phyloP scores from a whole-genome alignment of 305 asterid species.

The Solanum hybrid region DNA sequence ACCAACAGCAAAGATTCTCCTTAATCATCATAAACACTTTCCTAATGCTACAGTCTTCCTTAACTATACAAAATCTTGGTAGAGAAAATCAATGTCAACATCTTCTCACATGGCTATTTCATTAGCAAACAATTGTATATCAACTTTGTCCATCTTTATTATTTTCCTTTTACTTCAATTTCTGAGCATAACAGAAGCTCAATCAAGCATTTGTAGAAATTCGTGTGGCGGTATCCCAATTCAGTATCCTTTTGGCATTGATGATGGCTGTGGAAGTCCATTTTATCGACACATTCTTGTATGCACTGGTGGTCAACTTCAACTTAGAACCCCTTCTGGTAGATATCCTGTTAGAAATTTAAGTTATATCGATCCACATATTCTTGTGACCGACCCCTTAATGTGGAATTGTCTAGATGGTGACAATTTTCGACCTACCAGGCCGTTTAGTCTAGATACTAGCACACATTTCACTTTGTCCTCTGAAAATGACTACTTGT shows the following conservation, averaged over 20 bases:
- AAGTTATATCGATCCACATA: slow-evolving; percentile 71
- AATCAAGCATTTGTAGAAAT: slow-evolving; percentile 45
- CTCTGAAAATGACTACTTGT: slow-evolving; percentile 61
- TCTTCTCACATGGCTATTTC: not conserved
- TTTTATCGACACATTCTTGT: slow-evolving; percentile 49
- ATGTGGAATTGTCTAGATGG: slow-evolving; percentile 80
- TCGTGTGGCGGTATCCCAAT: slow-evolving; percentile 69
- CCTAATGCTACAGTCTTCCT: not conserved
- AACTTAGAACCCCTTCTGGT: slow-evolving; percentile 78
- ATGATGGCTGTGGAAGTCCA: slow-evolving; percentile 91
- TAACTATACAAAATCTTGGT: slow-evolving; percentile 6
- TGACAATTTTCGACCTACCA: slow-evolving; percentile 43
- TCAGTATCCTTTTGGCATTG: slow-evolving; percentile 75
- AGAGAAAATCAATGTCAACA: not conserved
- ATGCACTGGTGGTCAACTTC: slow-evolving; percentile 48
- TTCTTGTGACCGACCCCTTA: slow-evolving; percentile 58
- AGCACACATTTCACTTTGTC: slow-evolving; percentile 70
- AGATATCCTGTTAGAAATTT: slow-evolving; percentile 46
- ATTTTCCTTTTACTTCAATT: slow-evolving; percentile 8
- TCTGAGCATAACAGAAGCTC: slow-evolving; percentile 22
- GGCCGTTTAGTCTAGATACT: slow-evolving; percentile 76
- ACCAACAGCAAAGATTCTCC: slow-evolving; percentile 3
- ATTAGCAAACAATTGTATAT: not conserved
- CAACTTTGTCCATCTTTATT: not conserved
- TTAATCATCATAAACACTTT: not conserved